A percentile compares a stretch with the other conserved stretches of the same genome.
Conservation (phyloP, 2,329 filamentous ascomycete genomes). For the Alternaria sp. region DNA sequence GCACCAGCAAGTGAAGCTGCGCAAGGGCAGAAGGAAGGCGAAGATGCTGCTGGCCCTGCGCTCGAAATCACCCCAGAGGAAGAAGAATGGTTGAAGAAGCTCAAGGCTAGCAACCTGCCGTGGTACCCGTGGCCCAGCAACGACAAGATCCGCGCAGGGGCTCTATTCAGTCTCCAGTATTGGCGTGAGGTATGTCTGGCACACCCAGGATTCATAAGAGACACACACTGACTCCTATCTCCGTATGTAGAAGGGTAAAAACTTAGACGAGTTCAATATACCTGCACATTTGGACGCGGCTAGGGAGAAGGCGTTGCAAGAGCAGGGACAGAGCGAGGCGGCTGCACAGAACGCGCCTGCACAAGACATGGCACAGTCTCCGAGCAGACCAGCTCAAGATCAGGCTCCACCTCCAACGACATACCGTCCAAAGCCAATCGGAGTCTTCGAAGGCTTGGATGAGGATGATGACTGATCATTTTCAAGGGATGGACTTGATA, state of each 20-base stretch:
- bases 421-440: conserved; percentile 1
- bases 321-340: not conserved
- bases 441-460: conserved; percentile 9
- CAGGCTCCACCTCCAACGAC: not conserved
- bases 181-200: conserved; percentile 21
- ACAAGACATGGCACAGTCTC: not conserved
- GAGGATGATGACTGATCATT: conserved; percentile 4
- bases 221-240: not conserved
- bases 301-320: conserved; percentile 8
- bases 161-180: conserved; percentile 54
- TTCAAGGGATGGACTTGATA: not conserved
- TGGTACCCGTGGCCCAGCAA: conserved; percentile 82
- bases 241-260: conserved; percentile 14
- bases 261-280: conserved; percentile 30
- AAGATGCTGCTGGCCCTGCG: conserved; percentile 11
- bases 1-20: conserved; percentile 31
- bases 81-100: conserved; percentile 43
- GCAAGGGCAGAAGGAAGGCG: conserved; percentile 19
- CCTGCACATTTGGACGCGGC: conserved; percentile 30
- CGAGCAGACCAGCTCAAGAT: not conserved
- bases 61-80: conserved; percentile 39
- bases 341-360: not conserved
- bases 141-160: conserved; percentile 71
- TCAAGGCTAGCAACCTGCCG: conserved; percentile 31
- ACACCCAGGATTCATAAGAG: not conserved